These are phyloP conservation scores for Wickerhamiella australiensis DNA, from an alignment of 805 yeast species.

Conservation along the genomic window DNA sequence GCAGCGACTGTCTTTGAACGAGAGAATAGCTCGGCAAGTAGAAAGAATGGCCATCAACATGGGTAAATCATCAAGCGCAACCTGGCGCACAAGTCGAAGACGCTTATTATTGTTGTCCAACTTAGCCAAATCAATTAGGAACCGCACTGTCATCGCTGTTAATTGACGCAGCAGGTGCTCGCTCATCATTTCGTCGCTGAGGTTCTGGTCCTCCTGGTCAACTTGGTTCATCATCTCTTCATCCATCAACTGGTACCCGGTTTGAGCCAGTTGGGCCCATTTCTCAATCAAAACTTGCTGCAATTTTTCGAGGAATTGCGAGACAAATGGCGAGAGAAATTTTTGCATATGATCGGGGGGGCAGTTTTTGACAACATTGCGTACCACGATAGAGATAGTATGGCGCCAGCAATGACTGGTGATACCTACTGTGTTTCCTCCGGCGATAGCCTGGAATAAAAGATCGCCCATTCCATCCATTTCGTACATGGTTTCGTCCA, in stretches of 20 bases:
- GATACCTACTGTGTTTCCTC: constrained; percentile 61
- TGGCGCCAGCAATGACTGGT: constrained; percentile 96
- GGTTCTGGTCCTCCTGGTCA: constrained; percentile 51
- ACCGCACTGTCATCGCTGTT: constrained; percentile 80
- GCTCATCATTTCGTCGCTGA: constrained; percentile 97
- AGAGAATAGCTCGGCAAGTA: constrained; percentile 61
- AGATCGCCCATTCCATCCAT: constrained; percentile 67
- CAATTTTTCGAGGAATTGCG: constrained; percentile 58
- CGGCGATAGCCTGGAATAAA: constrained; percentile 80
- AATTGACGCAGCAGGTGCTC: constrained; percentile 87
- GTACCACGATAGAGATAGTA: constrained; percentile 76
- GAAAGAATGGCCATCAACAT: constrained; percentile 69
- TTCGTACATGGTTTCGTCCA: constrained; percentile 80
- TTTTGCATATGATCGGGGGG: constrained; percentile 55
- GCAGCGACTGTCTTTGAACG: constrained; percentile 82
- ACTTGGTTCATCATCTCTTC: constrained; percentile 34
- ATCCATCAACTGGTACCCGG: constrained; percentile 34
- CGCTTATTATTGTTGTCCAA: constrained; percentile 36
- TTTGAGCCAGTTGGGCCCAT: constrained; percentile 58
- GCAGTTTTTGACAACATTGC: constrained; percentile 80
- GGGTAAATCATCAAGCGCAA: constrained; percentile 51
- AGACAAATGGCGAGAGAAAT: constrained; percentile 69
- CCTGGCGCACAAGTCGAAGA: constrained; percentile 46
- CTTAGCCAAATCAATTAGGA: constrained; percentile 64
- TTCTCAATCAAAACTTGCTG: constrained; percentile 60